Conservation (phyloP, 768 basidiomycete genomes). For the Tephrocybe rancida region DNA sequence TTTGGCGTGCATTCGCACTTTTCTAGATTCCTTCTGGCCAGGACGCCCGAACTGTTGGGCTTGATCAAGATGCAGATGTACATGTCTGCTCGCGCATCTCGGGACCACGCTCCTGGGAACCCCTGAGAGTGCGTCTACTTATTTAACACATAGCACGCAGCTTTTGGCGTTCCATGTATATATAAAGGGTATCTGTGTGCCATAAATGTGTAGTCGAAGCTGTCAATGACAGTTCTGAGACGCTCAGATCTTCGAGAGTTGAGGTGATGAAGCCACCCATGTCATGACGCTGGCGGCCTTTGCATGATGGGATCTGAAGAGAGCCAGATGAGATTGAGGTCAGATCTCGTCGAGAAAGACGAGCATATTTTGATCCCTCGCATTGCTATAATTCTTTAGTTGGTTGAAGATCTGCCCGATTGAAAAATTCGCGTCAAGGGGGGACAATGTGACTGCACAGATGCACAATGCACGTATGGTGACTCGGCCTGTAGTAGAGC, state of each 20-base stretch:
- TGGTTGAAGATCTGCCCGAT: no score
- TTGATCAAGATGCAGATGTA: background rate
- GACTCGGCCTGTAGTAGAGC: no score
- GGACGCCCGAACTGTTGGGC: background rate
- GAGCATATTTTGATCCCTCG: background rate
- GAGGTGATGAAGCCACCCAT: background rate
- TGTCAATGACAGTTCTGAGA: background rate
- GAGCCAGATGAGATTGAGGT: background rate
- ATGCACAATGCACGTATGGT: no score
- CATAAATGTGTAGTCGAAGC: background rate
- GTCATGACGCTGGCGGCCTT: background rate
- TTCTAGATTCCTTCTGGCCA: background rate
- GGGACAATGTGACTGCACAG: no score
- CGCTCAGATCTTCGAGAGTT: background rate
- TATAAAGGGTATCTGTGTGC: background rate
- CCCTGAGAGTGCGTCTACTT: background rate
- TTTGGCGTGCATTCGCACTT: background rate
- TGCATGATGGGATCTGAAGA: conserved; percentile 1
- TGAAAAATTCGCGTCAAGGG: no score
- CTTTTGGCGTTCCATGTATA: background rate
- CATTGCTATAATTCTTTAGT: no score
- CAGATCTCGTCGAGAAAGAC: background rate
- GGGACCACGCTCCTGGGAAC: background rate
- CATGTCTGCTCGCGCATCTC: background rate
- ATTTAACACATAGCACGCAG: background rate